These are phyloP conservation scores for Magnusiomyces sp. DNA, from an alignment of 1,139 yeast genomes.

Conservation along the genomic window DNA sequence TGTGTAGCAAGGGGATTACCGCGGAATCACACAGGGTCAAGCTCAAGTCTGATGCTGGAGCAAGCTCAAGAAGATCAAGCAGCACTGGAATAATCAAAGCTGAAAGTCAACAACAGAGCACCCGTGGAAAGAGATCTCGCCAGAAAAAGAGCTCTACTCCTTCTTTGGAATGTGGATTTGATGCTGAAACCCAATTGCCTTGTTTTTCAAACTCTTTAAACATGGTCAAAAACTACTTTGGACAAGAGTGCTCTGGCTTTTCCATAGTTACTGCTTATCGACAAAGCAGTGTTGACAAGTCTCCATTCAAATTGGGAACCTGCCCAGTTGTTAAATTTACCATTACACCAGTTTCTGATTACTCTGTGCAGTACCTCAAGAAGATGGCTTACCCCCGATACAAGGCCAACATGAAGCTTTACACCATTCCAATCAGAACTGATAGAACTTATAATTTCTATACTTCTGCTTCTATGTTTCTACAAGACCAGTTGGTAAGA, in stretches of 20 bases:
- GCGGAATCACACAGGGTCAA: conserved; percentile 10
- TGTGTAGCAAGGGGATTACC: conserved; percentile 7
- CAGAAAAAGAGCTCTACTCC: neutral
- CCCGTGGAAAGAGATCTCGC: too few species aligned
- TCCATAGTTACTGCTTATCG: conserved; percentile 12
- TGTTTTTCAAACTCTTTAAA: conserved; percentile 8
- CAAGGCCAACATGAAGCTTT: conserved; percentile 14
- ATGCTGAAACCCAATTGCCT: conserved; percentile 1
- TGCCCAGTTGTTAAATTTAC: conserved; percentile 15
- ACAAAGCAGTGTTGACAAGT: conserved; percentile 12
- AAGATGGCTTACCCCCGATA: conserved; percentile 15
- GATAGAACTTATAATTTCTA: conserved; percentile 4
- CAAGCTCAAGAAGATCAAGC: neutral
- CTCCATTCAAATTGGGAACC: conserved; percentile 11
- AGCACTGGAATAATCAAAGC: too few species aligned
- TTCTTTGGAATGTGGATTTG: neutral
- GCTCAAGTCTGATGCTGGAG: neutral
- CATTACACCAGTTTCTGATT: conserved; percentile 12
- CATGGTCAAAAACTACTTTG: conserved; percentile 10
- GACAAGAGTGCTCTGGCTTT: conserved; percentile 4
- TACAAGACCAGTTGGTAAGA: conserved; percentile 11
- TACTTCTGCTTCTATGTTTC: conserved; percentile 10
- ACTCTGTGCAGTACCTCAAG: conserved; percentile 11
- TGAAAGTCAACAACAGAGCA: too few species aligned
- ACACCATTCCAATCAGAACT: conserved; percentile 7